A percentile compares a stretch with the other conserved stretches of the same genome.
Evolutionary conservation across 2,329 filamentous ascomycete species (phyloP).

Genomic region (Pseudogymnoascus sp.): DNA sequence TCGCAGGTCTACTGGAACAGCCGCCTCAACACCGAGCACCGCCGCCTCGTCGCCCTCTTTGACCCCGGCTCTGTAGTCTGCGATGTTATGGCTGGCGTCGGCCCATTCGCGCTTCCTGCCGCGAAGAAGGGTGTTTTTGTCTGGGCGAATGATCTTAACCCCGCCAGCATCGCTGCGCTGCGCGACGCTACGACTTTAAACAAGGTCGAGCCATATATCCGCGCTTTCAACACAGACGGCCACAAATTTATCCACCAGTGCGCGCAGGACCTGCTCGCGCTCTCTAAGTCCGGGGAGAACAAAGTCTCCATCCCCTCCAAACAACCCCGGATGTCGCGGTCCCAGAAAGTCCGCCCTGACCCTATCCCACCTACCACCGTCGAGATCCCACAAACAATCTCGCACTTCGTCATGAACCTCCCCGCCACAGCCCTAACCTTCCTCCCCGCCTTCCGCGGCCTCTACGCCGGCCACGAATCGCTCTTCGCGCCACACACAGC

Average conservation of each 20-base stretch:
- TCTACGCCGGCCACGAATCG: conserved; percentile 64
- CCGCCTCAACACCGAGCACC: conserved; percentile 82
- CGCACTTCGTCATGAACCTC: conserved; percentile 98
- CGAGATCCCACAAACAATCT: conserved; percentile 63
- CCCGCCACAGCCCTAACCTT: conserved; percentile 86
- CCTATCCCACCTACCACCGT: conserved; percentile 34
- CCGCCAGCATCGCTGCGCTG: conserved; percentile 71
- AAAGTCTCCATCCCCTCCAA: conserved; percentile 45
- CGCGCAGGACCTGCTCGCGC: conserved; percentile 50
- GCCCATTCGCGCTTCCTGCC: conserved; percentile 87
- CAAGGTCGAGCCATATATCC: conserved; percentile 68
- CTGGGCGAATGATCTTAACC: conserved; percentile 96
- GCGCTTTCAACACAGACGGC: conserved; percentile 74
- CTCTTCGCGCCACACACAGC: conserved; percentile 55
- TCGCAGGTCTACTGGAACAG: conserved; percentile 98
- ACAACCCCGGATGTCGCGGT: conserved; percentile 15
- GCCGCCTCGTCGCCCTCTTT: conserved; percentile 68
- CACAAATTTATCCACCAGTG: conserved; percentile 68
- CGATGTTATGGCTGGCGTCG: conserved; percentile 96
- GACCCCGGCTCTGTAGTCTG: conserved; percentile 79
- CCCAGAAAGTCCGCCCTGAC: conserved; percentile 20
- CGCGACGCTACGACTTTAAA: conserved; percentile 64
- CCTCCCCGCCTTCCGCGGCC: conserved; percentile 63
- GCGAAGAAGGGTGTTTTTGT: conserved; percentile 87
- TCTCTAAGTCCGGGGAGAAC: conserved; percentile 42